These are phyloP conservation scores for Tylopilus plumbeoviolaceoides DNA, from an alignment of 768 basidiomycete species.

Conservation along the genomic window DNA sequence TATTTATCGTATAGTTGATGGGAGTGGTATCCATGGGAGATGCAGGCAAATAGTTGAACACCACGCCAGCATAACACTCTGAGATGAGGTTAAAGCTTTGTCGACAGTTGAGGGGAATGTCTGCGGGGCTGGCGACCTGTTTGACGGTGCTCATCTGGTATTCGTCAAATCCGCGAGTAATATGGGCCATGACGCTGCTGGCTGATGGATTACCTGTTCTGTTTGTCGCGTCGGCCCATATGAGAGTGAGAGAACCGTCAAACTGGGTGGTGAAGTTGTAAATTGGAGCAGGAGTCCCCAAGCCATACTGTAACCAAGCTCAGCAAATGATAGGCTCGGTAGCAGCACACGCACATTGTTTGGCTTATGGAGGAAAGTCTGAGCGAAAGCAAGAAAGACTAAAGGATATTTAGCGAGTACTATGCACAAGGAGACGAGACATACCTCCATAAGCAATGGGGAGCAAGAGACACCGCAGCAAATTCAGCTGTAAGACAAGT, in stretches of 20 bases:
- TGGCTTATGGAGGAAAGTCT: constrained; percentile 53
- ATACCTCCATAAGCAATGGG: constrained; percentile 57
- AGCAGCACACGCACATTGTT: constrained; percentile 45
- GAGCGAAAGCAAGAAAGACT: constrained; percentile 62
- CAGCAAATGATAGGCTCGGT: background rate
- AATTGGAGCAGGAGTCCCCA: constrained; percentile 55
- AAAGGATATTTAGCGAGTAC: background rate
- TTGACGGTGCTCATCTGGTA: constrained; percentile 47
- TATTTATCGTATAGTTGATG: constrained; percentile 67
- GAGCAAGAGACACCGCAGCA: constrained; percentile 57
- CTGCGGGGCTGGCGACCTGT: constrained; percentile 41
- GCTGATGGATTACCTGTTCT: constrained; percentile 53
- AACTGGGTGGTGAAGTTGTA: constrained; percentile 45
- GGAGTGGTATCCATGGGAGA: constrained; percentile 28
- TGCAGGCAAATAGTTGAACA: constrained; percentile 55
- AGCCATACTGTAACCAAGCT: constrained; percentile 45
- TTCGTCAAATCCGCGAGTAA: constrained; percentile 49
- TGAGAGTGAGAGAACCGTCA: constrained; percentile 46
- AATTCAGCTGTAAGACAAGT: constrained; percentile 42
- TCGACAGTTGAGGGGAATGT: constrained; percentile 57
- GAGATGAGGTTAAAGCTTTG: constrained; percentile 72
- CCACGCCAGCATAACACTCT: constrained; percentile 64
- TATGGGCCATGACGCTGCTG: constrained; percentile 52
- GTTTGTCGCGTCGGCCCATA: constrained; percentile 70
- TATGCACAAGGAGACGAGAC: background rate